Conservation (phyloP, 164 flowering plant genomes). For the Buxus sempervirens region DNA sequence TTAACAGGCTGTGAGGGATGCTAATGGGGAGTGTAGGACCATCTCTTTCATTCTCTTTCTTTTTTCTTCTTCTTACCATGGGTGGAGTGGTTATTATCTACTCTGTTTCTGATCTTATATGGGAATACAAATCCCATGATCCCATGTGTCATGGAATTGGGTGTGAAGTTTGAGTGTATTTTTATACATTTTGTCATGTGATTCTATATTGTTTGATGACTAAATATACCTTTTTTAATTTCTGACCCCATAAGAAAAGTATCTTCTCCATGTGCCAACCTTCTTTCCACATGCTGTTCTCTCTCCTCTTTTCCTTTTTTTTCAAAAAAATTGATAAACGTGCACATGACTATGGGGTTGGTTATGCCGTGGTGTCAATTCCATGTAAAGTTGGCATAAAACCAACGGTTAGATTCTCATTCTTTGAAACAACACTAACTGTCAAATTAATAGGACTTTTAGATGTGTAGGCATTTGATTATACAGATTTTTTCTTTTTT, state of each 20-base stretch:
- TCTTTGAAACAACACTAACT: too few relatives aligned
- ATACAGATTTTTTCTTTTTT: too few relatives aligned
- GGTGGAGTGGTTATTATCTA: background rate
- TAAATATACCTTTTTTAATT: constrained; percentile 6
- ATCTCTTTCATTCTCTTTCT: too few relatives aligned
- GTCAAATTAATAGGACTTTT: too few relatives aligned
- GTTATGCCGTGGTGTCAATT: too few relatives aligned
- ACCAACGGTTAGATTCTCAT: too few relatives aligned
- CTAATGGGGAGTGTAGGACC: constrained; percentile 13
- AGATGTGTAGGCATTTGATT: too few relatives aligned
- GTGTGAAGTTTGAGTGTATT: constrained; percentile 11
- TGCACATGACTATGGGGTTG: too few relatives aligned
- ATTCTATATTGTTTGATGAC: constrained; percentile 2
- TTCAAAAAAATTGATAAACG: too few relatives aligned
- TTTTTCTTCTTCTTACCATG: constrained; percentile 8
- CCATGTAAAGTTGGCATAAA: too few relatives aligned
- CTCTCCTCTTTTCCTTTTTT: too few relatives aligned
- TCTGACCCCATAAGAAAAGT: constrained; percentile 4
- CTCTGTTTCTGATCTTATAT: constrained; percentile 8
- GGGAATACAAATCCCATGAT: constrained; percentile 1
- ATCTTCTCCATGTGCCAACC: constrained; percentile 16
- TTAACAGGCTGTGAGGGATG: constrained; percentile 24
- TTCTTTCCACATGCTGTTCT: background rate
- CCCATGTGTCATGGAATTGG: constrained; percentile 22
- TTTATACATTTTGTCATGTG: constrained; percentile 5